These are phyloP conservation scores for Entomortierella chlamydospora DNA, from an alignment of 192 early-diverging fungal species.

Conservation along the genomic window DNA sequence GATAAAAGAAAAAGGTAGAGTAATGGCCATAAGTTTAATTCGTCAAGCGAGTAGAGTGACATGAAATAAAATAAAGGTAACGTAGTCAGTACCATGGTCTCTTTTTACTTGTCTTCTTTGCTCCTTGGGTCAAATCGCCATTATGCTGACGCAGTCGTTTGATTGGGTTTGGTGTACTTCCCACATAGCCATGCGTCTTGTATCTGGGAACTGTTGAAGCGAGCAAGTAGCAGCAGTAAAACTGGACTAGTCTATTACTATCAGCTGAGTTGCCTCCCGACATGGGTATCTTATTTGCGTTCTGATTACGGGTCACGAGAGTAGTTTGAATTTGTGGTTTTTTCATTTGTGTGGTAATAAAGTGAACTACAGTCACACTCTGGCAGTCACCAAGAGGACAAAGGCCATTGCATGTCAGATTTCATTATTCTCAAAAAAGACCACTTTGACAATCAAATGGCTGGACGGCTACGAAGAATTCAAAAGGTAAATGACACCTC, in stretches of 20 bases:
- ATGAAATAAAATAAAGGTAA: no score
- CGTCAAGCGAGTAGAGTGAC: neutral
- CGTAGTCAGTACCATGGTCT: conserved; percentile 32
- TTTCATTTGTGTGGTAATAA: no score
- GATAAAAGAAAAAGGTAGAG: no score
- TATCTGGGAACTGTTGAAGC: conserved; percentile 38
- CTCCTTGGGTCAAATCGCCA: conserved; percentile 44
- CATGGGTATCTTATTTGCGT: neutral
- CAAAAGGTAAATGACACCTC: conserved; percentile 34
- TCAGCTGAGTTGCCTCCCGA: neutral
- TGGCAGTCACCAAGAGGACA: no score
- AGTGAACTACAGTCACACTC: no score
- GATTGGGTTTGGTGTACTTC: conserved; percentile 42
- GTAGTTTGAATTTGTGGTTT: neutral
- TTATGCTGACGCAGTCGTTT: conserved; percentile 46
- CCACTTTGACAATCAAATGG: no score
- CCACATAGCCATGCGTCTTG: conserved; percentile 38
- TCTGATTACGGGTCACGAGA: no score
- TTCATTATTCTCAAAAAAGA: neutral
- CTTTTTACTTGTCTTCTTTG: conserved; percentile 46
- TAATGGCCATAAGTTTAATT: no score
- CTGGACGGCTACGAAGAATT: conserved; percentile 41
- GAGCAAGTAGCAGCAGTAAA: conserved; percentile 50
- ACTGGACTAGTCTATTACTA: conserved; percentile 11
- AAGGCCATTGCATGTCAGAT: no score